phyloP scores from a whole-genome alignment of 2,329 filamentous ascomycete genomes.

The Neospermospora avenae region DNA sequence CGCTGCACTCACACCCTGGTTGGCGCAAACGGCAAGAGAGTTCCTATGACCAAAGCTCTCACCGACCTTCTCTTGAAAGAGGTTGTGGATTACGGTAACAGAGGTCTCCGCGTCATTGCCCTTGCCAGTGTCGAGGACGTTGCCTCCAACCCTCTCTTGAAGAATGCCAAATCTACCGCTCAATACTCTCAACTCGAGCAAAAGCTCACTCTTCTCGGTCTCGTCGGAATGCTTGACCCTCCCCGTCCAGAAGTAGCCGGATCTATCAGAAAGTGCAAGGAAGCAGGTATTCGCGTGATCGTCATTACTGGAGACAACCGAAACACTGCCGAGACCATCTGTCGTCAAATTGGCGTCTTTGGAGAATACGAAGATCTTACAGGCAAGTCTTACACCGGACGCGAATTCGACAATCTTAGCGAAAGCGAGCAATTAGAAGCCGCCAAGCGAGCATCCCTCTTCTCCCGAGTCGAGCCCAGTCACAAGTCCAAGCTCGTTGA shows the following conservation, averaged over 20 bases:
- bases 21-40: conserved; percentile 74
- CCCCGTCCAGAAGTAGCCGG: conserved; percentile 85
- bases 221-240: conserved; percentile 95
- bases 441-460: conserved; percentile 81
- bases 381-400: conserved; percentile 92
- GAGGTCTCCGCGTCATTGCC: conserved; percentile 90
- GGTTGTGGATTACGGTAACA: conserved; percentile 85
- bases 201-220: conserved; percentile 87
- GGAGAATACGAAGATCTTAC: conserved; percentile 73
- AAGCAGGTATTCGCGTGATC: conserved; percentile 92
- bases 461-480: conserved; percentile 90
- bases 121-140: conserved; percentile 81
- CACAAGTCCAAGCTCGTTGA: conserved; percentile 99
- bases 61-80: conserved; percentile 70
- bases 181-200: conserved; percentile 89
- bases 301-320: conserved; percentile 98
- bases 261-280: conserved; percentile 84
- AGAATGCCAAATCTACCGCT: conserved; percentile 73
- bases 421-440: conserved; percentile 77
- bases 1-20: conserved; percentile 81
- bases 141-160: conserved; percentile 63
- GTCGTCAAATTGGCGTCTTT: conserved; percentile 95
- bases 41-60: conserved; percentile 68
- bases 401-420: conserved; percentile 86
- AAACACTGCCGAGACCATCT: conserved; percentile 96